These are phyloP conservation scores for Cavenderia fasciculata DNA, from an alignment of 78 protist genomes.

Conservation along the genomic window DNA sequence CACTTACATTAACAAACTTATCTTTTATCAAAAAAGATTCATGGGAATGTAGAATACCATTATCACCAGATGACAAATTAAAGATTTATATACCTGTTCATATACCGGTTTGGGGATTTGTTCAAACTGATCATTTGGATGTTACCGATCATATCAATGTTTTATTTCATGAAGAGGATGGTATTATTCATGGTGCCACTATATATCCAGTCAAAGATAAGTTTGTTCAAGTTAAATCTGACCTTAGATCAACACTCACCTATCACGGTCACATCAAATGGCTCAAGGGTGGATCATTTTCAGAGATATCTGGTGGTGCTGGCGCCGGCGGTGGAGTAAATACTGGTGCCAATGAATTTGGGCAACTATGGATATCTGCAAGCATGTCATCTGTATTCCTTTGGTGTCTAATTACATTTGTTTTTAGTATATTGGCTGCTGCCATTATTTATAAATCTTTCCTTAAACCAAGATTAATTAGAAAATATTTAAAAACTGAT, in stretches of 20 bases:
- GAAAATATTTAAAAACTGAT: slow-evolving; percentile 65
- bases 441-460: not conserved
- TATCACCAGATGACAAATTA: slow-evolving; percentile 14
- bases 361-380: not conserved
- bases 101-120: slow-evolving; percentile 53
- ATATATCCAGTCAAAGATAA: slow-evolving; percentile 54
- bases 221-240: not conserved
- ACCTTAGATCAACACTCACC: not conserved
- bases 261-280: slow-evolving; percentile 45
- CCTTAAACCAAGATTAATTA: slow-evolving; percentile 34
- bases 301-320: not conserved
- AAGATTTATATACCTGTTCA: slow-evolving; percentile 32
- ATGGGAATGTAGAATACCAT: slow-evolving; percentile 53
- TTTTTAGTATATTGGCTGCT: not conserved
- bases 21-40: not conserved
- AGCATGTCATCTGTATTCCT: not conserved
- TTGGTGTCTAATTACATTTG: not conserved
- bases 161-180: slow-evolving; percentile 37
- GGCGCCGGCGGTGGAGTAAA: not conserved
- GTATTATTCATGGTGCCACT: slow-evolving; percentile 33
- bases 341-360: not conserved
- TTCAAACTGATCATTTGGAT: slow-evolving; percentile 12
- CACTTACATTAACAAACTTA: not conserved
- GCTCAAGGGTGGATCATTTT: slow-evolving; percentile 22
- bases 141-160: slow-evolving; percentile 32